A percentile compares a stretch with the other conserved stretches of the same genome.
phyloP scores from a whole-genome alignment of 768 basidiomycete genomes.

The Mycena kentingensis region DNA sequence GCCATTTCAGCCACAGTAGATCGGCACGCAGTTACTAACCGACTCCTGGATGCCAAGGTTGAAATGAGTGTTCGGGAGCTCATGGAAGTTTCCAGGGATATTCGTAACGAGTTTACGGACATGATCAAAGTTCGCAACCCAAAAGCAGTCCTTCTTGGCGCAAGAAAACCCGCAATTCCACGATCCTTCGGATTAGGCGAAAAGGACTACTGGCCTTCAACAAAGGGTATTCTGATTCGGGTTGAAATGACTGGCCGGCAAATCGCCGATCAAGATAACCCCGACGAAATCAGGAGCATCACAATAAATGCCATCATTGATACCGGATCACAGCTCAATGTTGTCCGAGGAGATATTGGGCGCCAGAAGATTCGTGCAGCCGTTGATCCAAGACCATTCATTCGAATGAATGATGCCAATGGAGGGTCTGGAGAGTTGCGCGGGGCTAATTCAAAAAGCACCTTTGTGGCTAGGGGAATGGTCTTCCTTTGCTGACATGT shows the following conservation, averaged over 20 bases:
- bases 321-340: slow-evolving; percentile 31
- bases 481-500: slow-evolving; percentile 24
- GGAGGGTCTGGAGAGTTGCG: slow-evolving; percentile 24
- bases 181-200: too few relatives aligned
- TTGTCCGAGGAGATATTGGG: slow-evolving; percentile 18
- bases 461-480: slow-evolving; percentile 26
- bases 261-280: slow-evolving; percentile 13
- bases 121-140: slow-evolving; percentile 6
- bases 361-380: slow-evolving; percentile 1
- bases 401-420: slow-evolving; percentile 31
- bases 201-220: not conserved
- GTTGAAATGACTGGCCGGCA: not conserved
- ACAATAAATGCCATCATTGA: slow-evolving; percentile 27
- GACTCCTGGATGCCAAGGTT: slow-evolving; percentile 3
- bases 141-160: not conserved
- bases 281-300: slow-evolving; percentile 12
- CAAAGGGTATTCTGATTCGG: not conserved
- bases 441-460: slow-evolving; percentile 25
- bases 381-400: slow-evolving; percentile 13
- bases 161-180: too few relatives aligned
- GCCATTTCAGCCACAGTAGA: not conserved
- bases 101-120: slow-evolving; percentile 4
- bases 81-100: slow-evolving; percentile 2
- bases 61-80: not conserved
- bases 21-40: not conserved